Percentiles rank a stretch among this genome's conserved stretches.
phyloP scores from a whole-genome alignment of 2,329 filamentous ascomycete species.

The Beauveria sp. region DNA sequence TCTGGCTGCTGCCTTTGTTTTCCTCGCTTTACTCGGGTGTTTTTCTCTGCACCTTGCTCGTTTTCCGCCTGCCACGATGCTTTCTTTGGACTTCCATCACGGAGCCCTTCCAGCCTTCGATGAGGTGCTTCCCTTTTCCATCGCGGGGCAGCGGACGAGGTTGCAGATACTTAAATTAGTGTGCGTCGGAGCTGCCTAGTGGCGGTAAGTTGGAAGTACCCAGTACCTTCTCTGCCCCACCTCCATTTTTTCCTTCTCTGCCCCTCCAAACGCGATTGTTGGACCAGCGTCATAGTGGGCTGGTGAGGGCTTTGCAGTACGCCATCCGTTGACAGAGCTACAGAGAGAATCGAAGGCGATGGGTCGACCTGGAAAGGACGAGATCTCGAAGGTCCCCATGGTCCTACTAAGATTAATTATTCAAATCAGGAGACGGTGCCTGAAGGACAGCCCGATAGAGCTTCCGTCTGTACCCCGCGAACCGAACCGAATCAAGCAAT shows the following conservation, averaged over 20 bases:
- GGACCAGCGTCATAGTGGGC: conserved; percentile 7
- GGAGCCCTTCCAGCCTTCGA: neutral
- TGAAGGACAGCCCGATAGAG: neutral
- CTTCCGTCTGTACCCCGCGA: neutral
- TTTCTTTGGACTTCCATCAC: neutral
- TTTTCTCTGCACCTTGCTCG: neutral
- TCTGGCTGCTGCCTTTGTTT: neutral
- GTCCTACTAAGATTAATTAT: neutral
- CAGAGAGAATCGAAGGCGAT: neutral
- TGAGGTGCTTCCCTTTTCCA: conserved; percentile 8
- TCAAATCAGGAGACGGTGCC: neutral
- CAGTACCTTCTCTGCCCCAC: conserved; percentile 11
- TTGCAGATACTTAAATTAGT: conserved; percentile 14
- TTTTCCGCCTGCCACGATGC: neutral
- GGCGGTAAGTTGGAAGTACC: conserved; percentile 7
- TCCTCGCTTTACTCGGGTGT: neutral
- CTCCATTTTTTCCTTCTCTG: conserved; percentile 14
- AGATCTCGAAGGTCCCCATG: neutral
- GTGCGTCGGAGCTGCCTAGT: neutral
- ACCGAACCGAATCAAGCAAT: neutral
- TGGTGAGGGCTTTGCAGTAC: neutral
- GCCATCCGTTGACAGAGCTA: conserved; percentile 1
- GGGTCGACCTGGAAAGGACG: neutral
- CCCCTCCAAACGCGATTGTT: conserved; percentile 8
- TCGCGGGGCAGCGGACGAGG: conserved; percentile 13